Evolutionary conservation across 2,329 filamentous ascomycete species (phyloP).

Genomic region (Phaeosphaeria sp.): DNA sequence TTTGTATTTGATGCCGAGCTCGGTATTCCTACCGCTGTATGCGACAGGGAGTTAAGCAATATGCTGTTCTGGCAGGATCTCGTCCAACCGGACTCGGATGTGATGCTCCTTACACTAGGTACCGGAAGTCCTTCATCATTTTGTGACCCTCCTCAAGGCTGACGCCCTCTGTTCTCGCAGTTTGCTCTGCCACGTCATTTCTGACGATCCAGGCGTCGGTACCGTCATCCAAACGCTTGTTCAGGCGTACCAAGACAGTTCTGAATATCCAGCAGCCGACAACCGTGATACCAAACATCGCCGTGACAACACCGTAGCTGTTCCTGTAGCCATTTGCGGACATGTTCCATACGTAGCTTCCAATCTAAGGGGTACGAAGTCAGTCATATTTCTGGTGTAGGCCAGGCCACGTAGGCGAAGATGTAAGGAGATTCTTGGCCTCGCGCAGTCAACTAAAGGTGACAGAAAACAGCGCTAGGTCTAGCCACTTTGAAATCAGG

Average conservation of each 20-base stretch:
- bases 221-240: slow-evolving; percentile 43
- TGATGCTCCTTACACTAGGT: slow-evolving; percentile 32
- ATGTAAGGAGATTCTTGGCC: background rate
- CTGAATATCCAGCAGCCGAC: slow-evolving; percentile 54
- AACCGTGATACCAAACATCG: slow-evolving; percentile 69
- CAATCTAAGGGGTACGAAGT: slow-evolving; percentile 27
- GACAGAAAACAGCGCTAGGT: too few species aligned
- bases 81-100: background rate
- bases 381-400: background rate
- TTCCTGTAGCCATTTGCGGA: slow-evolving; percentile 66
- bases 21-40: too few species aligned
- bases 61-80: too few species aligned
- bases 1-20: too few species aligned
- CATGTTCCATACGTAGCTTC: slow-evolving; percentile 69
- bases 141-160: slow-evolving; percentile 37
- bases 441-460: too few species aligned
- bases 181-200: slow-evolving; percentile 40
- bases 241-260: slow-evolving; percentile 33
- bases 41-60: too few species aligned
- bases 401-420: background rate
- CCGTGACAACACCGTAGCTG: slow-evolving; percentile 69
- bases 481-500: background rate
- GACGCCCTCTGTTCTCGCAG: slow-evolving; percentile 35
- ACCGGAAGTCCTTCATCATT: slow-evolving; percentile 41
- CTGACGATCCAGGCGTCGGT: slow-evolving; percentile 34